Evolutionary conservation across 2,329 filamentous ascomycete species (phyloP).

Genomic region (Fusarium vanettenii): DNA sequence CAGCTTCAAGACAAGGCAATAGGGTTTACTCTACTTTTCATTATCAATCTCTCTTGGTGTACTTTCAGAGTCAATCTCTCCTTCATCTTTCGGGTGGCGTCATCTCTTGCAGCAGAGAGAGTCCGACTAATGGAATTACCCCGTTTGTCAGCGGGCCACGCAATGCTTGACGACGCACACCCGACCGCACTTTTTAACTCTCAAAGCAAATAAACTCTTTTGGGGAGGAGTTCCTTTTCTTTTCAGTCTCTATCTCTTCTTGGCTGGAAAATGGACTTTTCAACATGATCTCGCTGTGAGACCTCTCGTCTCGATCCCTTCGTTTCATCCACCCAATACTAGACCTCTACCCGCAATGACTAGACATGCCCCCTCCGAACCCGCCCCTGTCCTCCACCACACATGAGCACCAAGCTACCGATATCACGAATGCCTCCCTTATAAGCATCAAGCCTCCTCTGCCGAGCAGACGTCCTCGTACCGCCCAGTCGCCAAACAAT

Average conservation of each 20-base stretch:
- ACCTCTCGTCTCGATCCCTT: background rate
- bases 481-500: conserved; percentile 45
- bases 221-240: background rate
- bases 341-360: conserved; percentile 31
- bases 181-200: background rate
- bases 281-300: background rate
- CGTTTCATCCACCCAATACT: background rate
- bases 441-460: conserved; percentile 49
- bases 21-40: background rate
- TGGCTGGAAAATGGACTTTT: background rate
- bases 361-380: conserved; percentile 43
- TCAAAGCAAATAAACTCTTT: conserved; percentile 22
- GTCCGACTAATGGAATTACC: conserved; percentile 39
- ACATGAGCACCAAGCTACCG: conserved; percentile 22
- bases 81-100: conserved; percentile 32
- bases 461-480: conserved; percentile 45
- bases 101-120: conserved; percentile 23
- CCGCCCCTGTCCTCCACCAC: conserved; percentile 39
- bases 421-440: conserved; percentile 26
- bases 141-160: conserved; percentile 47
- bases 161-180: conserved; percentile 50
- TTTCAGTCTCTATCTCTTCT: background rate
- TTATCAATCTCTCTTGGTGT: background rate
- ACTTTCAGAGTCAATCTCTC: background rate
- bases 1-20: background rate